Evolutionary conservation across 768 basidiomycete genomes (phyloP), one percentile per base, ranked within the genome.

Genomic region (Leccinum subgranulosum): DNA sequence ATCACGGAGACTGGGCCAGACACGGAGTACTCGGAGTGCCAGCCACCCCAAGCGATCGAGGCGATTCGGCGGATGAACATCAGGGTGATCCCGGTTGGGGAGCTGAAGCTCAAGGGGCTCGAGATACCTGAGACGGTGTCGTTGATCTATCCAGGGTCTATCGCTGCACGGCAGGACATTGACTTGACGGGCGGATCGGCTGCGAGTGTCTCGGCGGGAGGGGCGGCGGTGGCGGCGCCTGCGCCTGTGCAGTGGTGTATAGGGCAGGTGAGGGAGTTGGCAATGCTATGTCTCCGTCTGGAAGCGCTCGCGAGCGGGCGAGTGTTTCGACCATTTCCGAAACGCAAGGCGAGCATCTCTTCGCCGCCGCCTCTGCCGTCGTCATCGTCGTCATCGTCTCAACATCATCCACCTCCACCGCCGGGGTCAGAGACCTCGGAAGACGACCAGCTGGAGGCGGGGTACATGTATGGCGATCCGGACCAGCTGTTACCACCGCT

Each of bases 41-140:
- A 88, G 64, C 80, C 84, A 6, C 64, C 73, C 1, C 77, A 82
- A 46, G 88, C 84, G 10, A 76, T 95, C 50, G 88, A 92, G 23
- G 90, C 86, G 6, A 85, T 98, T 58, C 82, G 82, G 29, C 77
- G 82, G 23, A 78, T 94, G 64, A 87, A 87, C 1, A 77, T 93
- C 34, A 76, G 79, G 33, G 80, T 94, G 55, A 79, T 86, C 31
- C 78, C 80, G n/a, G 80, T 95, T 17, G 96, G 97, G 4, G 94
- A 98, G 73, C 81, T 87, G 61, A 94, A 92, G 70, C 83, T 98
- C 60, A 98, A 98, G 73, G 97, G 97, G 11, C 77, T 98, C 51
- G 96, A 98, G 73, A 79, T 91, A 1, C 92, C 94, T 1, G 96
- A 98, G 73, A 79, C 82, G 61, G 77, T 98, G 21, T 90, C 92